Conservation (phyloP, 1,139 yeast species). For the Martiniozyma asiatica region DNA sequence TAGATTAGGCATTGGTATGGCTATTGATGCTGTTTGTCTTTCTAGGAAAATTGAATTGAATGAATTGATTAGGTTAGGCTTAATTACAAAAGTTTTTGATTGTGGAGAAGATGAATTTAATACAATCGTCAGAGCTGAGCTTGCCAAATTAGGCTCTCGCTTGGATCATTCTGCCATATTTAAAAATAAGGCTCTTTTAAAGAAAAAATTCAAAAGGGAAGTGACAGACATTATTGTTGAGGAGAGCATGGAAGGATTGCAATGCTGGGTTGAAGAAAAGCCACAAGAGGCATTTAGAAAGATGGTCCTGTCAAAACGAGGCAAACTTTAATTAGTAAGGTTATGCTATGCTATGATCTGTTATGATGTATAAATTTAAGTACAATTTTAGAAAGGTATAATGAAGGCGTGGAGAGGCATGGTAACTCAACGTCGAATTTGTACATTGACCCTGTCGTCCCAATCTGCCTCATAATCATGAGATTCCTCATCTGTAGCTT, state of each 20-base stretch:
- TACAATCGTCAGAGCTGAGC: conserved; percentile 33
- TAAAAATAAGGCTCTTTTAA: conserved; percentile 49
- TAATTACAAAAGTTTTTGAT: conserved; percentile 41
- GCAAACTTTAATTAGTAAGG: conserved; percentile 1
- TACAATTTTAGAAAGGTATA: no score
- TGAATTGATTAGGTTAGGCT: conserved; percentile 48
- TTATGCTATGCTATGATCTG: no score
- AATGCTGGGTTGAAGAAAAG: conserved; percentile 58
- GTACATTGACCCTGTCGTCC: conserved; percentile 21
- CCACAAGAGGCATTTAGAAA: conserved; percentile 48
- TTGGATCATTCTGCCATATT: conserved; percentile 50
- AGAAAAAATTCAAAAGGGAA: conserved; percentile 17
- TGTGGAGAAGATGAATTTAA: conserved; percentile 53
- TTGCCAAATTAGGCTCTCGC: conserved; percentile 32
- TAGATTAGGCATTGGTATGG: conserved; percentile 63
- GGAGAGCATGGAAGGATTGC: conserved; percentile 59
- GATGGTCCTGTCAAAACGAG: conserved; percentile 6
- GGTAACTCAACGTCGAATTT: no score
- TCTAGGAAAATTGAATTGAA: conserved; percentile 54
- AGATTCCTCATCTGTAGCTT: conserved; percentile 21
- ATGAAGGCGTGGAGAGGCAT: no score
- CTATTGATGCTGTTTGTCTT: conserved; percentile 63
- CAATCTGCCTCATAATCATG: conserved; percentile 24
- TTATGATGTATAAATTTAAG: no score
- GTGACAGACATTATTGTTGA: conserved; percentile 38